Evolutionary conservation across 345 rosid species (phyloP), one percentile per base, ranked within the genome.

Genomic region (Brassica nigra): DNA sequence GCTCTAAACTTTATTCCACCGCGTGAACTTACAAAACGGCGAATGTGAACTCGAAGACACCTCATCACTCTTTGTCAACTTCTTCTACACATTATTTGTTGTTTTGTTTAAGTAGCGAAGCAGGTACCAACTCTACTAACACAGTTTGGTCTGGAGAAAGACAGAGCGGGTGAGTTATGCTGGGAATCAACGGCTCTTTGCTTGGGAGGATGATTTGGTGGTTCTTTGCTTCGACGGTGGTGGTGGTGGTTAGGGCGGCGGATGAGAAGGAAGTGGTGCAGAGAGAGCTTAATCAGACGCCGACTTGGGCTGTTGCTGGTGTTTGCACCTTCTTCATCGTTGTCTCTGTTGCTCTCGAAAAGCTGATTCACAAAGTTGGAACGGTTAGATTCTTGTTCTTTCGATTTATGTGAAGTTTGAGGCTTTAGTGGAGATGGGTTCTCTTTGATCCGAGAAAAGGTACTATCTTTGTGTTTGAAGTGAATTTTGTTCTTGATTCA

Each of bases 231-330:
- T 78, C 30, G 83, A 69, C 15, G 84, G 62, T 14, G 6, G 82
- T 78, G 81, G 82, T 85, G 8, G 81, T 78, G 76, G 82, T 85
- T 42, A 33, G 33, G 34, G 66, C 87, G 49, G 82, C 76, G 15
- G 39, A 83, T 27, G 85, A 59, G 49, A 71, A 62, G 75, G 36
- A 71, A 54, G 74, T 12, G 5, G 78, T 23, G 67, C 65, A 70
- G 55, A 90, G 89, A 80, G 28, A 86, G 81, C 97, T 95, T 69
- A 84, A 84, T 74, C 90, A 88, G 76, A 95, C 98, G n/a, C 90
- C 99, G 0, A 95, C 99, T 47, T 95, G 99, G 99, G 99, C 98
- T 3, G 98, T 95, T 44, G 91, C 97, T 31, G 71, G 73, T 28
- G 92, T 95, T 36, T 93, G 92, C 66, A 83, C 98, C 57, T 90